Base-by-base conservation (phyloP, 257 asterid genomes). In the Paraleonurus japonicus region DNA sequence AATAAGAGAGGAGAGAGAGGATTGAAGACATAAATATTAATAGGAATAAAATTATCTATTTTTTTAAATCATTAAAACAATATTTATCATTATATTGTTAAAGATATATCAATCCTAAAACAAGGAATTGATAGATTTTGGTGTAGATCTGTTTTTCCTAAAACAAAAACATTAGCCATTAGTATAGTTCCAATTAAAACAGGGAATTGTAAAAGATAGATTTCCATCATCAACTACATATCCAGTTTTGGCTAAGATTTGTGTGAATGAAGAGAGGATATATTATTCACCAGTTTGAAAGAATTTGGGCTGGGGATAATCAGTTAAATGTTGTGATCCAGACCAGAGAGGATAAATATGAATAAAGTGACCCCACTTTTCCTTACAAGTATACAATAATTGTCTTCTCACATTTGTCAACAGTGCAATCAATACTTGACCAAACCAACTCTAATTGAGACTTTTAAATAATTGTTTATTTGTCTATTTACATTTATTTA, bases 381-480 rank as follows among this genome's bases (percentile, higher is more conserved):
- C 4, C 41, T 24, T 20, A 8, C 37, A 39, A 43, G 2, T 60
- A 20, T 61, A 33, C 67, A 65, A 77, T 77, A 37, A 60, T 73
- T 78, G 74, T 41, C 27, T 12, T 22, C 47, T 23, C 12, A 2
- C 58, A 20, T 60, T 26, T 68, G 69, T 74, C 76, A 61, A 41
- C 63, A n/a, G 11, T 37, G 68, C 76, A 61, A 67, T 62, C 78
- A 78, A 65, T 72, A 62, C 54, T 35, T 45, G 41, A 65, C 82
- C 82, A 78, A 72, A 72, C 75, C 64, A 70, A 43, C 22, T 47
- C 54, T 47, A n/a, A 35, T 35, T 9, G 13, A 8, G 43, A 35
- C n/a, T 10, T 43, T 15, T 41, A 41, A 41, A 13, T 13, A 11
- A 43, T 13, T 43, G 51, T 43, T 43, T 4, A 43, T 43, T 4